These are phyloP conservation scores for Phytopythium oedochilum DNA, from an alignment of 352 stramenopile genomes.

Conservation along the genomic window DNA sequence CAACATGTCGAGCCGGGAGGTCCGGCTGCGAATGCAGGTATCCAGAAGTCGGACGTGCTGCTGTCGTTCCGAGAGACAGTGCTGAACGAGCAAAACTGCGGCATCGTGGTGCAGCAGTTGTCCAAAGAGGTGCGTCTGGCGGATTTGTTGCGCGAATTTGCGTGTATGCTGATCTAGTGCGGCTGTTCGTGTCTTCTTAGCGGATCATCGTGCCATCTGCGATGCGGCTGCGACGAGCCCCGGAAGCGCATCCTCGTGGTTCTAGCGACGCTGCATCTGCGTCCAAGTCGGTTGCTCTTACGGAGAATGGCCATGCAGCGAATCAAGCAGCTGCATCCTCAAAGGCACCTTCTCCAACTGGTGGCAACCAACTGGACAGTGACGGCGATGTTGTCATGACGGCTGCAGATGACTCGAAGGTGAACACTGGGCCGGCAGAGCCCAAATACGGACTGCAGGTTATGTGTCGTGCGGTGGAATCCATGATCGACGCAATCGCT, in stretches of 20 bases:
- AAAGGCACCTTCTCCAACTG: background rate
- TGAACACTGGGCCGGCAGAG: conserved; percentile 25
- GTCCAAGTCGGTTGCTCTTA: background rate
- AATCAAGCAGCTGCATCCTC: background rate
- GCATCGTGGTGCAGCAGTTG: conserved; percentile 68
- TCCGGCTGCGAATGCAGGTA: conserved; percentile 55
- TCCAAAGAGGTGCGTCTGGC: conserved; percentile 70
- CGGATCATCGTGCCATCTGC: conserved; percentile 56
- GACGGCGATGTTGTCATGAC: conserved; percentile 74
- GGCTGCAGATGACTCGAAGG: conserved; percentile 12
- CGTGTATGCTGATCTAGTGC: conserved; percentile 2
- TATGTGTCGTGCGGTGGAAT: conserved; percentile 66
- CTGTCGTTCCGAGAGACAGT: conserved; percentile 69
- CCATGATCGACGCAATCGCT: conserved; percentile 76
- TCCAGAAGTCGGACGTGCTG: conserved; percentile 85
- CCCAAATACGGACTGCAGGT: conserved; percentile 80
- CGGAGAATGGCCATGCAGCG: background rate
- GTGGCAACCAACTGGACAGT: conserved; percentile 16
- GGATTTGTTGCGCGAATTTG: too few relatives aligned
- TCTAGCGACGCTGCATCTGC: background rate
- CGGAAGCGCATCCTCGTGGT: conserved; percentile 29
- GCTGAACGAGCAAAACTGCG: conserved; percentile 75
- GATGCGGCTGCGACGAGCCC: conserved; percentile 67
- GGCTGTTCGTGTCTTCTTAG: conserved; percentile 16
- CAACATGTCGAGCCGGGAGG: conserved; percentile 66